Evolutionary conservation across 2,329 filamentous ascomycete genomes (phyloP).

Genomic region (Colletotrichum simmondsii): DNA sequence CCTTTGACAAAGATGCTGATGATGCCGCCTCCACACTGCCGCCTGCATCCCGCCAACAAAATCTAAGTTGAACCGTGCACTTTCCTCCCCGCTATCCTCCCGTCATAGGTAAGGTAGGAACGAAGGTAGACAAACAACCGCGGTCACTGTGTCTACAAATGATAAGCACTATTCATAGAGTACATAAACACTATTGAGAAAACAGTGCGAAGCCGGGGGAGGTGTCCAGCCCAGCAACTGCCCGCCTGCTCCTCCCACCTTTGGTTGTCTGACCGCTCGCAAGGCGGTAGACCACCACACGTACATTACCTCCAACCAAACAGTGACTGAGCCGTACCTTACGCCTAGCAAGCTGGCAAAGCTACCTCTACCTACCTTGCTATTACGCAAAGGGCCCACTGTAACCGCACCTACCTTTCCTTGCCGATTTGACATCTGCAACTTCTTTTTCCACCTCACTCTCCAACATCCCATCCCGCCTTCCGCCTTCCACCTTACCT

Average conservation of each 20-base stretch:
- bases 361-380: conserved; percentile 32
- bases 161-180: background rate
- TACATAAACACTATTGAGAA: accelerated
- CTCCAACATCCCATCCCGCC: conserved; percentile 29
- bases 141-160: background rate
- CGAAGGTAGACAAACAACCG: background rate
- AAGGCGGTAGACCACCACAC: conserved; percentile 1
- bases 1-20: background rate
- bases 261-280: conserved; percentile 4
- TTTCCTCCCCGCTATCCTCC: conserved; percentile 23
- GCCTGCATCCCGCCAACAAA: conserved; percentile 2
- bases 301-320: background rate
- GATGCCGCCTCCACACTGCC: background rate
- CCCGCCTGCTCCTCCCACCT: background rate
- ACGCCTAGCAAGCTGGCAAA: background rate
- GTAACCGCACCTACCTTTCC: conserved; percentile 35
- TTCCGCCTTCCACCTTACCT: conserved; percentile 6
- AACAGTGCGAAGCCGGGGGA: background rate
- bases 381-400: conserved; percentile 36
- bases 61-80: conserved; percentile 26
- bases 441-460: conserved; percentile 35
- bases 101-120: background rate
- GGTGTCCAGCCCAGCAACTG: background rate
- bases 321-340: background rate
- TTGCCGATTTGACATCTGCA: conserved; percentile 34